Evolutionary conservation across 768 basidiomycete species (phyloP).

Genomic region (Mycena filopes): DNA sequence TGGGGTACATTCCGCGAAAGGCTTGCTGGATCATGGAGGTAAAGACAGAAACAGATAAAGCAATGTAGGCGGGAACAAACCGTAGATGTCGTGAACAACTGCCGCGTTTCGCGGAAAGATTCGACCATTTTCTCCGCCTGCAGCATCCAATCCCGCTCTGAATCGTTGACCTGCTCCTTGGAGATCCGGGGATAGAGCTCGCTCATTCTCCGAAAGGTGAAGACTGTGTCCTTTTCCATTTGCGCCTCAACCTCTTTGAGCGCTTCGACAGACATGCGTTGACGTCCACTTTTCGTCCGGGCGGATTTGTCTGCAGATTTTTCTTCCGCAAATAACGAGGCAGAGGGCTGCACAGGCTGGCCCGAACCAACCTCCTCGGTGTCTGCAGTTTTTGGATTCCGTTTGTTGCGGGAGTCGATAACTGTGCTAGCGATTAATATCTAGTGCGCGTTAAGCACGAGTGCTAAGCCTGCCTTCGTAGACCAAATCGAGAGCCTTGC

Average conservation of each 20-base stretch:
- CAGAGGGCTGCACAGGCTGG: constrained; percentile 8
- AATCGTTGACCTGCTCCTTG: constrained; percentile 50
- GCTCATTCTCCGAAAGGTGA: constrained; percentile 67
- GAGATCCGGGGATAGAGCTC: constrained; percentile 72
- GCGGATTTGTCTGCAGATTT: constrained; percentile 9
- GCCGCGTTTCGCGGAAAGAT: constrained; percentile 87
- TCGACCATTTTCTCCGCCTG: constrained; percentile 91
- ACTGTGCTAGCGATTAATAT: constrained; percentile 45
- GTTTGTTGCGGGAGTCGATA: constrained; percentile 71
- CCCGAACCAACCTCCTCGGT: constrained; percentile 21
- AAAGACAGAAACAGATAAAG: background rate
- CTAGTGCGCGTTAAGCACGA: background rate
- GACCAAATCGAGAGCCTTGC: constrained; percentile 87
- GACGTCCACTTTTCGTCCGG: constrained; percentile 42
- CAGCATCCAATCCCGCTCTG: constrained; percentile 79
- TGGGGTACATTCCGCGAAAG: constrained; percentile 29
- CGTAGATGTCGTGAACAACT: constrained; percentile 73
- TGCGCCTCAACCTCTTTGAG: constrained; percentile 72
- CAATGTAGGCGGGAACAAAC: background rate
- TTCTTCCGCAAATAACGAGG: constrained; percentile 30
- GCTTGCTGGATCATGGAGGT: constrained; percentile 13
- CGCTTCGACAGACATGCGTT: constrained; percentile 65
- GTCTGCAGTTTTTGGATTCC: constrained; percentile 42
- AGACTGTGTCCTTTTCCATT: constrained; percentile 71
- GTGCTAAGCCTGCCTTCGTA: constrained; percentile 70